These are phyloP conservation scores for Acacia pycnantha DNA, from an alignment of 331 rosid genomes.

Conservation along the genomic window DNA sequence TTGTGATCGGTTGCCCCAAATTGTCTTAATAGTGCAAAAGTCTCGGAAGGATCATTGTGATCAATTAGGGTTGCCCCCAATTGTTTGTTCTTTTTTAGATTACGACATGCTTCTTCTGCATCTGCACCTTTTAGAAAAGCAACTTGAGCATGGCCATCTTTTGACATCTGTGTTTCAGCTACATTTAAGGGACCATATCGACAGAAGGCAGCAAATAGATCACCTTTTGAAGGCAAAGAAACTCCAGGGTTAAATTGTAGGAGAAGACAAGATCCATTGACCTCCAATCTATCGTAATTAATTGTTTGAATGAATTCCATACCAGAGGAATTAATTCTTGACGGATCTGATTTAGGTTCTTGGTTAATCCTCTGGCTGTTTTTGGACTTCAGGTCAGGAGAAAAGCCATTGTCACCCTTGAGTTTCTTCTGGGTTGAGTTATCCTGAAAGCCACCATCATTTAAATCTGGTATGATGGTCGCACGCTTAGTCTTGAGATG, in stretches of 20 bases:
- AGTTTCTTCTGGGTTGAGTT: slow-evolving; percentile 37
- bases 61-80: slow-evolving; percentile 28
- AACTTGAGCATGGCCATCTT: slow-evolving; percentile 57
- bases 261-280: slow-evolving; percentile 54
- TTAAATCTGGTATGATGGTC: slow-evolving; percentile 67
- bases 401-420: slow-evolving; percentile 32
- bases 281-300: slow-evolving; percentile 31
- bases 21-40: slow-evolving; percentile 34
- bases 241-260: slow-evolving; percentile 59
- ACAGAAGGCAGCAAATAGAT: slow-evolving; percentile 57
- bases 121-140: slow-evolving; percentile 57
- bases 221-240: slow-evolving; percentile 67
- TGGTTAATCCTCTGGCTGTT: slow-evolving; percentile 35
- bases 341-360: slow-evolving; percentile 29
- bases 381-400: slow-evolving; percentile 39
- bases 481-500: slow-evolving; percentile 26
- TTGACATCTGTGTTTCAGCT: slow-evolving; percentile 48
- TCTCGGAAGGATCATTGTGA: slow-evolving; percentile 44
- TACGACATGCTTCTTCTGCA: slow-evolving; percentile 61
- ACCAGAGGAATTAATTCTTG: slow-evolving; percentile 30
- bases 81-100: slow-evolving; percentile 52
- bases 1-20: slow-evolving; percentile 49
- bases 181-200: slow-evolving; percentile 80
- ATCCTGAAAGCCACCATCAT: slow-evolving; percentile 45
- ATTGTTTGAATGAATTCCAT: slow-evolving; percentile 27